phyloP scores from a whole-genome alignment of 1,139 yeast species.

The Saccharomyces hybrid region DNA sequence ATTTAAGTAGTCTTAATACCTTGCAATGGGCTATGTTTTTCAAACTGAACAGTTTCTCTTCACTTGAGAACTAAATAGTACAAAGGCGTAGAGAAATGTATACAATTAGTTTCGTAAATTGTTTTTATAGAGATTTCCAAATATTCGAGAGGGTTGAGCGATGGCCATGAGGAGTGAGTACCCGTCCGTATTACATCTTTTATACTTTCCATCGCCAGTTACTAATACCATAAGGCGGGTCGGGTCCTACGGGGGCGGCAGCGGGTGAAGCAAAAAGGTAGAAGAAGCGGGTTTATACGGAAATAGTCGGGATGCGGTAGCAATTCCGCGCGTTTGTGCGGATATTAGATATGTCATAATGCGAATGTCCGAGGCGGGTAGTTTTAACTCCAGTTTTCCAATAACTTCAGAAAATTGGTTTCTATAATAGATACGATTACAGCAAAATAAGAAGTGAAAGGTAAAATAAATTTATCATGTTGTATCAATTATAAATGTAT shows the following conservation, averaged over 20 bases:
- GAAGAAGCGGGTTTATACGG: background rate
- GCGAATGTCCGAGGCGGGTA: too few relatives aligned
- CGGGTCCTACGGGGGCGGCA: too few relatives aligned
- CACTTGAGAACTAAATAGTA: background rate
- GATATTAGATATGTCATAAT: background rate
- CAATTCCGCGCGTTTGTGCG: background rate
- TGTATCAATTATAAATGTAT: background rate
- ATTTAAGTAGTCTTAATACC: too few relatives aligned
- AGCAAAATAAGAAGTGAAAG: too few relatives aligned
- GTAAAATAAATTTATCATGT: background rate
- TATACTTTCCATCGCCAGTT: background rate
- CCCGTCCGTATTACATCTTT: background rate
- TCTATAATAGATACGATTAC: too few relatives aligned
- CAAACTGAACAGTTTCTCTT: background rate
- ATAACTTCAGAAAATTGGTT: too few relatives aligned
- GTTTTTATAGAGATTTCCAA: background rate
- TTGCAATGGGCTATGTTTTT: background rate
- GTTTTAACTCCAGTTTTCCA: too few relatives aligned
- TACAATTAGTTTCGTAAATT: background rate
- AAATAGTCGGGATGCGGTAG: background rate
- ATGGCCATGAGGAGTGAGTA: background rate
- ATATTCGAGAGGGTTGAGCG: background rate
- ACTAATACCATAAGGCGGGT: background rate
- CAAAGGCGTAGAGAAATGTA: background rate
- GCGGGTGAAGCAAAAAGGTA: background rate